These are phyloP conservation scores for Pogostemon cablin DNA, from an alignment of 257 asterid genomes.

Conservation along the genomic window DNA sequence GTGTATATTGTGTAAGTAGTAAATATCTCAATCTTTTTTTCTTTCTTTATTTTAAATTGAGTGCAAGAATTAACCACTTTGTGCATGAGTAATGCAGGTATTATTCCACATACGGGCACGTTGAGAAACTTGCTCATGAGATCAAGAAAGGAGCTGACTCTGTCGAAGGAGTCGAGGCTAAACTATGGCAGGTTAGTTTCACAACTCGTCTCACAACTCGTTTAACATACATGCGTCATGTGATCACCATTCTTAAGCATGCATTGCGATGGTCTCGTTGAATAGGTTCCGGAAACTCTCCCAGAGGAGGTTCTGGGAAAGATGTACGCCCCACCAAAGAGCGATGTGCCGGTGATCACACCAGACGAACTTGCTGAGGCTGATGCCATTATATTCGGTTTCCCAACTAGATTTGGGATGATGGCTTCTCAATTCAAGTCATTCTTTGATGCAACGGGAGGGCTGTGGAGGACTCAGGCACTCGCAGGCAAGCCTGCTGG, in stretches of 20 bases:
- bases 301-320: conserved; percentile 54
- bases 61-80: too few species aligned
- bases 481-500: conserved; percentile 72
- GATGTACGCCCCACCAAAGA: conserved; percentile 64
- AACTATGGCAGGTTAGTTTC: conserved; percentile 60
- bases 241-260: neutral
- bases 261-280: neutral
- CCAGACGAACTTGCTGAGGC: conserved; percentile 55
- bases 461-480: conserved; percentile 53
- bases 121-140: conserved; percentile 38
- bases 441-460: conserved; percentile 62
- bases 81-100: too few species aligned
- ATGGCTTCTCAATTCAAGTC: conserved; percentile 72
- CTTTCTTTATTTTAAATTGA: too few species aligned
- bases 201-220: neutral
- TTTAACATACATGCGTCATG: too few species aligned
- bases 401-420: conserved; percentile 74
- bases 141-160: conserved; percentile 74
- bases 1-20: too few species aligned
- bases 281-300: conserved; percentile 63
- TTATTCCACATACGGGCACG: neutral
- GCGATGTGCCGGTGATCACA: conserved; percentile 50
- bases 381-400: conserved; percentile 60
- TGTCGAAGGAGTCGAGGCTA: conserved; percentile 73
- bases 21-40: too few species aligned